A percentile compares a stretch with the other conserved stretches of the same genome.
phyloP scores from a whole-genome alignment of 495 filamentous ascomycete genomes.

The Penicillium waksmanii region DNA sequence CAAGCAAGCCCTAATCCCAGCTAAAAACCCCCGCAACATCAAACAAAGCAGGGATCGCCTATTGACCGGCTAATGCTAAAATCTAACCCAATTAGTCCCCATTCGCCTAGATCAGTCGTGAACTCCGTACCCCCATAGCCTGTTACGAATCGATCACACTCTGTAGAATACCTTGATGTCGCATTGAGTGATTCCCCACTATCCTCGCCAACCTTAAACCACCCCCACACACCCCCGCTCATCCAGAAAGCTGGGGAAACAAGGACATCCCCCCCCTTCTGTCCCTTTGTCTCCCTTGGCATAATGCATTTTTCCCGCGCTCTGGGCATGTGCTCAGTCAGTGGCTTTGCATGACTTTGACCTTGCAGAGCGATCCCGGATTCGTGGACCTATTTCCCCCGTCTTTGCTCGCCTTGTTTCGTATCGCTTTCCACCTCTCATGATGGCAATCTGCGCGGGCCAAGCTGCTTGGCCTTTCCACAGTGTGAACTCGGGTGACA shows the following conservation, averaged over 20 bases:
- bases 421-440: not conserved
- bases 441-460: not conserved
- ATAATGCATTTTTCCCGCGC: not conserved
- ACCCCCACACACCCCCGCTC: conserved; percentile 21
- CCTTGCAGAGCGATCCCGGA: conserved; percentile 6
- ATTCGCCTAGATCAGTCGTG: not conserved
- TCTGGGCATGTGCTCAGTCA: conserved; percentile 10
- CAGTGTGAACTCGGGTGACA: not conserved
- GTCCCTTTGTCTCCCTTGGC: not conserved
- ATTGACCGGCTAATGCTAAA: not conserved
- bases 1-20: not conserved
- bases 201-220: conserved; percentile 7
- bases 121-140: not conserved
- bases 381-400: conserved; percentile 29
- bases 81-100: not conserved
- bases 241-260: conserved; percentile 5
- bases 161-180: not conserved
- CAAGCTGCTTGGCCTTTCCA: too few species aligned
- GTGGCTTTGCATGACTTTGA: not conserved
- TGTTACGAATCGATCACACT: not conserved
- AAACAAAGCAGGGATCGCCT: conserved; percentile 1
- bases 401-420: conserved; percentile 17
- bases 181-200: not conserved
- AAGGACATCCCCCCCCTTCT: not conserved
- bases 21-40: not conserved